Base-by-base conservation (phyloP, 306 rosid genomes). In the Amphicarpaea edgeworthii region DNA sequence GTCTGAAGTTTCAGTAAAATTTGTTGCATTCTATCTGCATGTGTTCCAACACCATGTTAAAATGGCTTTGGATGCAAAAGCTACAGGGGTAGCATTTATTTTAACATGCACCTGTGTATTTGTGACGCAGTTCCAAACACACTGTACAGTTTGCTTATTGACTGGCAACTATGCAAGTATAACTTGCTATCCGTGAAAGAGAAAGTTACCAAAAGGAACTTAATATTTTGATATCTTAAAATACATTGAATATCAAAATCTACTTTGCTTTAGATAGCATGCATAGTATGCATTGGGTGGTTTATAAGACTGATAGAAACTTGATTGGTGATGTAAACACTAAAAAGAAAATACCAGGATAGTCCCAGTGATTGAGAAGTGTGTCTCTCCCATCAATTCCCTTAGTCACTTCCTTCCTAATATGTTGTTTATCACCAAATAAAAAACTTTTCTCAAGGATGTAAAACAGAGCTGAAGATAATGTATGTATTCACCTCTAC, bases 1-100 rank as follows among this genome's bases (percentile, higher is more conserved):
- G 30, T 17, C 46, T 79, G 26, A 50, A 28, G 30, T 59, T 80
- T 26, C 37, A 11, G 17, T 73, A n/a, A 16, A 49, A 42, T 9
- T 79, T 70, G 59, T 61, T 76, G 42, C 58, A 57, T 75, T 51
- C 68, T 34, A 59, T 59, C 41, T 1, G 11, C 1, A 0, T 8
- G 17, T 24, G 10, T 59, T 14, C 12, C 6, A 30, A 15, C 42
- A 59, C 66, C 21, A 28, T 28, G 19, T 30, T 59, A 59, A 59
- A 24, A 14, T 28, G 66, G 66, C 12, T 59, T 19, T 28, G 66
- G 42, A 59, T 8, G 5, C 64, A 12, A 9, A 54, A 28, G 17
- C 41, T 58, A 24, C 65, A 24, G 0, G 12, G 4, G 26, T 51
- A 17, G 58, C 0, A 12, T 28, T 58, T 26, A 58, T 26, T 58